Evolutionary conservation across 2,329 filamentous ascomycete genomes (phyloP), one percentile per base, ranked within the genome.

Genomic region (Alternaria solani): DNA sequence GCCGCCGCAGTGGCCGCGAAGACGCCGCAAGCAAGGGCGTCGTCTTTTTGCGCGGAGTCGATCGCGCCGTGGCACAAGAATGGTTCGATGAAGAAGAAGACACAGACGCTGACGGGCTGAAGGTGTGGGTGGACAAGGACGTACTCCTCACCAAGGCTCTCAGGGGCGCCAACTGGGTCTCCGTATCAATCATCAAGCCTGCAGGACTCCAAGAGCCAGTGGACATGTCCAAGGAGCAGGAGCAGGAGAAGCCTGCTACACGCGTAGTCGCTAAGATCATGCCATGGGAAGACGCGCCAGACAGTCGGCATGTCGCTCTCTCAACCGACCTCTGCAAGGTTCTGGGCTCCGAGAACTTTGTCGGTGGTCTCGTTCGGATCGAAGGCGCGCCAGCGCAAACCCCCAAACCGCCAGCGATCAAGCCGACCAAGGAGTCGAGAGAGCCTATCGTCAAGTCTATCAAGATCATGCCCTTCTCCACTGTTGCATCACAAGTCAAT

Each of bases 121-220:
- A 87, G 62, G 84, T 97, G 25, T 98, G 94, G 92, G 83, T 97
- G 7, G 93, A 97, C 74, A 86, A 88, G 32, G 93, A 97, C 60
- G 79, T 93, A 26, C 82, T 96, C 23, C 82, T 87, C 14, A 87
- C 87, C 6, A 91, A 90, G 68, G 87, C 90, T 11, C 85, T 97
- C 46, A 87, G 89, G 66, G 93, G 92, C 0, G 84, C 91, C 11
- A 90, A 86, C 51, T 97, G 89, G 83, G 93, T 91, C 1, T 85
- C 86, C 14, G 90, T 97, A n/a, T 90, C 91, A n/a, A 82, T 97
- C n/a, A 86, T 98, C 53, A 91, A 89, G 68, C 93, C 94, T 36
- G 88, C 89, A 14, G 92, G 91, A 3, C 80, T 97, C 25, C 88
- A 93, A 66, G 85, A 88, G 57, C 87, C 89, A 0, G 80, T 89